Evolutionary conservation across 164 flowering plant genomes (phyloP).

Genomic region (Tetracentron sinense): DNA sequence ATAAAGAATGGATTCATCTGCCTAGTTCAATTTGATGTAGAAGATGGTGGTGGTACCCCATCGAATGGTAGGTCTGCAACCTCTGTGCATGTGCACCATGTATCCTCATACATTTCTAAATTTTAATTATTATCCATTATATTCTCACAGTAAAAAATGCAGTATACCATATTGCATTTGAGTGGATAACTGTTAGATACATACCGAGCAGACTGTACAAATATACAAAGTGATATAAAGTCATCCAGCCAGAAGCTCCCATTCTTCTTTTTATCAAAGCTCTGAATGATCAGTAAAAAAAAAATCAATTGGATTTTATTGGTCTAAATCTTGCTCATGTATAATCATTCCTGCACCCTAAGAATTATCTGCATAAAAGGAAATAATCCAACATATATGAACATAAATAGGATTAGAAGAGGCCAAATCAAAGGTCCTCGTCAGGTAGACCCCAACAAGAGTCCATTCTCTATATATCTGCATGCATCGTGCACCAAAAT

Average conservation of each 20-base stretch:
- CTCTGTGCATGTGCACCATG: too few species aligned
- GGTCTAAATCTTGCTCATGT: neutral
- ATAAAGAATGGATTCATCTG: too few species aligned
- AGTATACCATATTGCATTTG: neutral
- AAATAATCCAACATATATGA: neutral
- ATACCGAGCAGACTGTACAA: slow-evolving; percentile 75
- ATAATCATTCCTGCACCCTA: neutral
- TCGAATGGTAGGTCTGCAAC: too few species aligned
- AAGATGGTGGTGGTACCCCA: too few species aligned
- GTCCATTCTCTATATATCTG: neutral
- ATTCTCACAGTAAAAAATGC: too few species aligned
- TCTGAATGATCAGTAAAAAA: slow-evolving; percentile 35
- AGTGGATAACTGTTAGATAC: slow-evolving; percentile 8
- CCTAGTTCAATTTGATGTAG: too few species aligned
- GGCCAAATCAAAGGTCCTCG: neutral
- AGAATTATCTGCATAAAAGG: neutral
- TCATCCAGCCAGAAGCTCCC: slow-evolving; percentile 70
- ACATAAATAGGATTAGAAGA: neutral
- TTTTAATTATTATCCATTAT: too few species aligned
- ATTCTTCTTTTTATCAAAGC: slow-evolving; percentile 68
- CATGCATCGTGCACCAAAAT: too few species aligned
- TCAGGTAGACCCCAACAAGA: neutral
- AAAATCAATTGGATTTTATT: neutral
- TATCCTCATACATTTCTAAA: too few species aligned
- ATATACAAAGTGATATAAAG: slow-evolving; percentile 75